Conservation (phyloP, 208 protist species). For the Acanthamoeba lenticulata region DNA sequence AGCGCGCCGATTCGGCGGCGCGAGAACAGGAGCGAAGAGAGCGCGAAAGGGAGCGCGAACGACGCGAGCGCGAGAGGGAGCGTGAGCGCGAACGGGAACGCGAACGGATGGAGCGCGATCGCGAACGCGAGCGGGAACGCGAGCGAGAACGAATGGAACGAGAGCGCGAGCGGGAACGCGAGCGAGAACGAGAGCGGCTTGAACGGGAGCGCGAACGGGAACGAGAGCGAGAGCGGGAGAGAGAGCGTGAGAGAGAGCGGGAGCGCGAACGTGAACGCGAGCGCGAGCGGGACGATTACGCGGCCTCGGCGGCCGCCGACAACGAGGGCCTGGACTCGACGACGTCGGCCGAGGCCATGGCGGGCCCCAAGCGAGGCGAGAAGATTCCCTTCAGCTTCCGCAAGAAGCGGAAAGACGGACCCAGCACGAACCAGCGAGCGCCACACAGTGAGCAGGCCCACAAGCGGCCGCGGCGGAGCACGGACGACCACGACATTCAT, state of each 20-base stretch:
- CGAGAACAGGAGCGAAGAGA: background rate
- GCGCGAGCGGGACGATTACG: too few species aligned
- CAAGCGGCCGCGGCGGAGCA: background rate
- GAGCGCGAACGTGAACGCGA: too few species aligned
- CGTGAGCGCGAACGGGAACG: background rate
- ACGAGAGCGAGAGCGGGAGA: background rate
- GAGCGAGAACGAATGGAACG: background rate
- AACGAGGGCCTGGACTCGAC: background rate
- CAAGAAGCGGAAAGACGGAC: background rate
- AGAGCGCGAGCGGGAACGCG: background rate
- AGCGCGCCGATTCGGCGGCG: background rate
- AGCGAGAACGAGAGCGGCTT: background rate
- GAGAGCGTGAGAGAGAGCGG: background rate
- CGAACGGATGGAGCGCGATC: background rate
- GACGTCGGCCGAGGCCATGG: background rate
- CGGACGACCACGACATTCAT: background rate
- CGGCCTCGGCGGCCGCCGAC: too few species aligned
- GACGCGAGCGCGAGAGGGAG: background rate
- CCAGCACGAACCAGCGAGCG: background rate
- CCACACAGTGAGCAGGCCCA: background rate
- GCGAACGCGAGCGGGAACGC: background rate
- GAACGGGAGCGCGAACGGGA: background rate
- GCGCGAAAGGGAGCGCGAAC: background rate
- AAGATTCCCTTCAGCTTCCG: slow-evolving; percentile 1
- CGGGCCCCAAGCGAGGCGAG: background rate